Conservation (phyloP, 768 basidiomycete species). For the Pluteus cervinus region DNA sequence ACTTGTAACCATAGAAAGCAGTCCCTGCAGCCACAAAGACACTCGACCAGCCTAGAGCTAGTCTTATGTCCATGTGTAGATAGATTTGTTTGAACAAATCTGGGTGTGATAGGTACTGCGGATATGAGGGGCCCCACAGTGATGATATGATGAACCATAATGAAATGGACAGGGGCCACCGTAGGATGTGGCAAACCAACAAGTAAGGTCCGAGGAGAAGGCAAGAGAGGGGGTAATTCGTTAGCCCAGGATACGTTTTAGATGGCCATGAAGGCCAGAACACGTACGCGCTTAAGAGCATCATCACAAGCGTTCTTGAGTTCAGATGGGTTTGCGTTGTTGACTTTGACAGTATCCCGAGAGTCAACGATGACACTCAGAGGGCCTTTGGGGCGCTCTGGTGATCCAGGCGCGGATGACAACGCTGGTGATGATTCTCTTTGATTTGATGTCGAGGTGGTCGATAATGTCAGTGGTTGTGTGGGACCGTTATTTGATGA, state of each 20-base stretch:
- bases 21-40: constrained; percentile 79
- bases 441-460: too few relatives aligned
- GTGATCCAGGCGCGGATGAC: too few relatives aligned
- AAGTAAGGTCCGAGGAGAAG: background rate
- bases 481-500: too few relatives aligned
- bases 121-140: background rate
- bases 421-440: too few relatives aligned
- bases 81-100: constrained; percentile 83
- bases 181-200: background rate
- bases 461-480: too few relatives aligned
- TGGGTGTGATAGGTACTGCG: constrained; percentile 75
- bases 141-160: background rate
- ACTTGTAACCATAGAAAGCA: constrained; percentile 78
- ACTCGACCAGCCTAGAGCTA: constrained; percentile 82
- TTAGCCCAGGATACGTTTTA: background rate
- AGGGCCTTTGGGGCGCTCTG: constrained; percentile 49
- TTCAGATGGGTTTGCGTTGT: constrained; percentile 50
- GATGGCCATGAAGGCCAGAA: background rate
- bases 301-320: constrained; percentile 80
- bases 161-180: background rate
- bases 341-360: constrained; percentile 55
- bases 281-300: constrained; percentile 75
- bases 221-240: background rate
- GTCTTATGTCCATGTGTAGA: constrained; percentile 82
- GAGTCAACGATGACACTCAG: constrained; percentile 42